A percentile compares a stretch with the other conserved stretches of the same genome.
phyloP scores from a whole-genome alignment of 768 basidiomycete genomes.

The Boletus reticuloceps region DNA sequence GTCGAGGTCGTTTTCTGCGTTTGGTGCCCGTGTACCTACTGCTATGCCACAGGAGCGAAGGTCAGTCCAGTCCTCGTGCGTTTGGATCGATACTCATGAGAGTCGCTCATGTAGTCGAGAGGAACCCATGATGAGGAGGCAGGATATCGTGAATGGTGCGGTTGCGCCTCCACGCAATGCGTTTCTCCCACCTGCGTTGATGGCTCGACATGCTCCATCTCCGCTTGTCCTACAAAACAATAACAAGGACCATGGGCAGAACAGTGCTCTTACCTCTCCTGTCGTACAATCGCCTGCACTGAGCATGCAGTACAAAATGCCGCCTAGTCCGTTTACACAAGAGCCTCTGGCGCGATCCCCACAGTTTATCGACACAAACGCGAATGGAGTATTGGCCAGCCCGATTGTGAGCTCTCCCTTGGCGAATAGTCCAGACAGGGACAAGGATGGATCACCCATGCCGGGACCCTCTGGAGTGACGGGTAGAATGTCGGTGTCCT shows the following conservation, averaged over 20 bases:
- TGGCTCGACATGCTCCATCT: constrained; percentile 14
- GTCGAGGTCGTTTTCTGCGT: constrained; percentile 76
- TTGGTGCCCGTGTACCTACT: constrained; percentile 39
- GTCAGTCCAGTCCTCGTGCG: constrained; percentile 7
- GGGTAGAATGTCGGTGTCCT: constrained; percentile 13
- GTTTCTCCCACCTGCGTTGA: constrained; percentile 22
- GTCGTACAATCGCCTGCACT: constrained; percentile 39
- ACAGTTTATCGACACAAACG: neutral
- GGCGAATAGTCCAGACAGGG: constrained; percentile 8
- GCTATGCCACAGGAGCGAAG: constrained; percentile 7
- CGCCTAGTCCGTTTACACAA: constrained; percentile 38
- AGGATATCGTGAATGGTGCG: neutral
- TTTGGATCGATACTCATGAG: neutral
- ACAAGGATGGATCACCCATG: constrained; percentile 21
- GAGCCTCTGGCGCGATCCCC: constrained; percentile 11
- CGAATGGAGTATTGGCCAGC: constrained; percentile 6
- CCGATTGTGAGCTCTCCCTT: constrained; percentile 14
- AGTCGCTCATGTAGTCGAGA: constrained; percentile 17
- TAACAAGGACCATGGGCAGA: constrained; percentile 4
- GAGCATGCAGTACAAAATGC: constrained; percentile 25
- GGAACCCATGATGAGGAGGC: constrained; percentile 18
- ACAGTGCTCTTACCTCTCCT: constrained; percentile 3
- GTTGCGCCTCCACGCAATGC: constrained; percentile 1
- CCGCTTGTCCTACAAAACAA: constrained; percentile 16
- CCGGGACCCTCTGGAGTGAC: neutral